Conservation (phyloP, 1,139 yeast species). For the Arxiozyma bovina region DNA sequence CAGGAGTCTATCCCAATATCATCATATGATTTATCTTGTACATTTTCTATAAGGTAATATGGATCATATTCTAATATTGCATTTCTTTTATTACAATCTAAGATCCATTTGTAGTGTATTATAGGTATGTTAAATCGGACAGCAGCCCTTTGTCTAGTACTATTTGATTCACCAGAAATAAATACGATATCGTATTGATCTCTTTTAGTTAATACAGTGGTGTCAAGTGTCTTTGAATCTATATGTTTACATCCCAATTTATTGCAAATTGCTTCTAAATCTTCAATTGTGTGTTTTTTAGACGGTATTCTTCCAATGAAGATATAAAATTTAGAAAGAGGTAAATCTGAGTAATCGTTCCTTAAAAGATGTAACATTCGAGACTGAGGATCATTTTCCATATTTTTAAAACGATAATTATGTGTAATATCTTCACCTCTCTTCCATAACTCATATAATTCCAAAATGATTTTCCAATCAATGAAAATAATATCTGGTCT, state of each 20-base stretch:
- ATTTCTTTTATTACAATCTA: constrained; percentile 52
- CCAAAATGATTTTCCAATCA: constrained; percentile 14
- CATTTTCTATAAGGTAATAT: constrained; percentile 37
- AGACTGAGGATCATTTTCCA: constrained; percentile 3
- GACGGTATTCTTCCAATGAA: constrained; percentile 26
- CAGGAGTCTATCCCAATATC: constrained; percentile 41
- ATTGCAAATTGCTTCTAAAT: constrained; percentile 18
- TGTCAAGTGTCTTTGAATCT: constrained; percentile 15
- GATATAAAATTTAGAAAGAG: constrained; percentile 20
- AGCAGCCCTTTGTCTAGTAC: constrained; percentile 28
- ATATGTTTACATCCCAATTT: constrained; percentile 13
- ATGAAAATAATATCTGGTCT: constrained; percentile 27
- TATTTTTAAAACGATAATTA: constrained; percentile 8
- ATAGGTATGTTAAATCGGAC: constrained; percentile 36
- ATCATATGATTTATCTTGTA: constrained; percentile 6
- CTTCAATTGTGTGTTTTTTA: constrained; percentile 8
- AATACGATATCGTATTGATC: constrained; percentile 16
- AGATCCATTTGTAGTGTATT: constrained; percentile 69
- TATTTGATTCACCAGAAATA: constrained; percentile 21
- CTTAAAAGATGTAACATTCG: constrained; percentile 18
- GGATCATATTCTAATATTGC: constrained; percentile 47
- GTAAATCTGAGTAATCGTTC: constrained; percentile 15
- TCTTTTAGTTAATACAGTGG: constrained; percentile 15
- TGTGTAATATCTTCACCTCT: constrained; percentile 25
- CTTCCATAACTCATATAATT: constrained; percentile 26